Evolutionary conservation across 75 land plant species (phyloP), one percentile per base, ranked within the genome.

Genomic region (Gnetum montanum): DNA sequence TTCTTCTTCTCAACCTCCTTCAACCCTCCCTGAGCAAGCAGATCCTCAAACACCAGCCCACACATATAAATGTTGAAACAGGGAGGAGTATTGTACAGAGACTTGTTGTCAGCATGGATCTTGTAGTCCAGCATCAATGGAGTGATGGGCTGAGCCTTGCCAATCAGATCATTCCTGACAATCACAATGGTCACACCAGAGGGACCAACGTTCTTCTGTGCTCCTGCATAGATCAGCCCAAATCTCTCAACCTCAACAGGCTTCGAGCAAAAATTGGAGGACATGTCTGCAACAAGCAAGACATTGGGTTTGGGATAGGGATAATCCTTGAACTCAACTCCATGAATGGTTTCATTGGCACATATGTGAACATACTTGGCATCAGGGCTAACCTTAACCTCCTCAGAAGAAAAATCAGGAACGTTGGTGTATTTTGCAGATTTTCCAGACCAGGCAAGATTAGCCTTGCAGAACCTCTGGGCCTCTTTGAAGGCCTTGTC

Each of bases 231-330:
- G 51, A 94, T 83, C 43, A 83, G 1, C 29, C 87, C 96, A 41
- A 94, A 94, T 49, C 72, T 82, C 18, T 81, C 68, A 11, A 94
- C 91, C 58, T 94, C 95, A n/a, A 94, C 90, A 0, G 96, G 98
- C 70, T 94, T 94, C 18, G 98, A 94, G 63, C 98, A 94, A 69
- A 94, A 94, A 47, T 94, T 94, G 16, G 98, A 94, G 6, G 96
- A 89, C 86, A 94, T 86, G 52, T 89, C 98, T 6, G 98, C 98
- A 2, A 94, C 73, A 34, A 94, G 49, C 31, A 94, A 2, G 24
- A 54, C 69, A 11, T 54, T 25, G 33, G 64, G 64, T 0, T 28
- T 38, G 3, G 78, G 73, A 1, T 23, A 58, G 15, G 96, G 93
- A 40, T 88, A 88, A 34, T 83, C 71, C 76, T 89, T 94, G 63